Percentiles rank a stretch among this genome's conserved stretches.
These are phyloP conservation scores for Teratosphaeria viscida DNA, from an alignment of 2,329 filamentous ascomycete species.

Conservation along the genomic window DNA sequence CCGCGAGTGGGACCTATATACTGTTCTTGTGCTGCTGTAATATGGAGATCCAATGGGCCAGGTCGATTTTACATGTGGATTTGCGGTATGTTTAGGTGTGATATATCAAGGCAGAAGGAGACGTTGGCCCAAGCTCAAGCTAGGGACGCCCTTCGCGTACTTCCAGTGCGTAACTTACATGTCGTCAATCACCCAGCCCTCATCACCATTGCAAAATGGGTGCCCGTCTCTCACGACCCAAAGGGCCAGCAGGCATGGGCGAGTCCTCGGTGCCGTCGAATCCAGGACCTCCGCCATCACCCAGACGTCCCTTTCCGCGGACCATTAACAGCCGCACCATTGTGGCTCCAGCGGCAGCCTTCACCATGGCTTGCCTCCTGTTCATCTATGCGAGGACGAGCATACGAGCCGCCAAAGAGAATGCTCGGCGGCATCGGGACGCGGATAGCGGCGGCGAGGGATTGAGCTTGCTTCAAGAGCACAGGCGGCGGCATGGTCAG, in stretches of 20 bases:
- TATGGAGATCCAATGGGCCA: neutral
- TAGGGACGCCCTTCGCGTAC: neutral
- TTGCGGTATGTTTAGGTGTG: neutral
- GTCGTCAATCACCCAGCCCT: neutral
- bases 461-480: slow-evolving; percentile 43
- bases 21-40: too few species aligned
- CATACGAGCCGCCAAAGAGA: slow-evolving; percentile 55
- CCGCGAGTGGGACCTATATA: too few species aligned
- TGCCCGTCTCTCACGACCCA: slow-evolving; percentile 36
- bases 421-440: slow-evolving; percentile 50
- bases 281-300: slow-evolving; percentile 24
- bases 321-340: slow-evolving; percentile 33
- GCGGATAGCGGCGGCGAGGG: slow-evolving; percentile 46
- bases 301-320: slow-evolving; percentile 20
- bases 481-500: slow-evolving; percentile 41
- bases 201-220: slow-evolving; percentile 28
- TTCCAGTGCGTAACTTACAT: neutral
- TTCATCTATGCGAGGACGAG: slow-evolving; percentile 54
- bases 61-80: neutral
- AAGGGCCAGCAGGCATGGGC: slow-evolving; percentile 31
- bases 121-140: neutral
- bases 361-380: slow-evolving; percentile 51
- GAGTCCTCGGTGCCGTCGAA: slow-evolving; percentile 28
- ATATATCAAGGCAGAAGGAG: neutral
- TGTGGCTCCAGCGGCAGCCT: slow-evolving; percentile 51